Conservation (phyloP, 805 yeast genomes). For the Lachancea mirantina region DNA sequence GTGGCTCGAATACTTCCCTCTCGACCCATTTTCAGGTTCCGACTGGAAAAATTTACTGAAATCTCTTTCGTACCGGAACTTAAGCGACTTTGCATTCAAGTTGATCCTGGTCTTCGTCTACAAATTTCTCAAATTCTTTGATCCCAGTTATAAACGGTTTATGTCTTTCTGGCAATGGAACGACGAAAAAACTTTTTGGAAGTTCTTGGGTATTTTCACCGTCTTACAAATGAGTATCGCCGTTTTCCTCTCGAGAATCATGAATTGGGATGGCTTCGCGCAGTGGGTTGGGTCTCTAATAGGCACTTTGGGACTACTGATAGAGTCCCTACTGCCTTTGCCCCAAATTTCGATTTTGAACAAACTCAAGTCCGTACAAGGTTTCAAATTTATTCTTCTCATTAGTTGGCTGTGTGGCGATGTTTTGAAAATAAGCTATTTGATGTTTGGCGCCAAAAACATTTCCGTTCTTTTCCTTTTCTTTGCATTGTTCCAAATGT, state of each 20-base stretch:
- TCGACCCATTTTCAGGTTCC: constrained; percentile 19
- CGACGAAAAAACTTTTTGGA: constrained; percentile 51
- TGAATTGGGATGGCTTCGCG: constrained; percentile 42
- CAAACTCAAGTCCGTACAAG: constrained; percentile 61
- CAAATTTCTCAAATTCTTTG: constrained; percentile 53
- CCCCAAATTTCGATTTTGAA: constrained; percentile 70
- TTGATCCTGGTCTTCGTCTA: constrained; percentile 26
- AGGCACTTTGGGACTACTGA: constrained; percentile 58
- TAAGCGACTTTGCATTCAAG: constrained; percentile 20
- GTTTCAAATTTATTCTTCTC: constrained; percentile 68
- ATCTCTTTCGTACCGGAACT: constrained; percentile 18
- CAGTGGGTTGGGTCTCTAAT: constrained; percentile 45
- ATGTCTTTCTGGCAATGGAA: constrained; percentile 84
- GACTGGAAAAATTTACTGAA: constrained; percentile 25
- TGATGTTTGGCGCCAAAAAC: constrained; percentile 68
- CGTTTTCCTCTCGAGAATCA: constrained; percentile 25
- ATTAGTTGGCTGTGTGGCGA: constrained; percentile 90
- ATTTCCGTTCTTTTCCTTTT: constrained; percentile 56
- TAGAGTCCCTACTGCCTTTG: constrained; percentile 67
- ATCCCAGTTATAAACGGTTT: constrained; percentile 60
- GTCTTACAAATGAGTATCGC: constrained; percentile 32
- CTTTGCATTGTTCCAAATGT: constrained; percentile 74
- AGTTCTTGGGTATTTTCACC: constrained; percentile 46
- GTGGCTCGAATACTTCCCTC: constrained; percentile 30
- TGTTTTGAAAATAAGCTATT: constrained; percentile 63